Evolutionary conservation across 495 filamentous ascomycete genomes (phyloP).

Genomic region (Hypoxylon intermedium): DNA sequence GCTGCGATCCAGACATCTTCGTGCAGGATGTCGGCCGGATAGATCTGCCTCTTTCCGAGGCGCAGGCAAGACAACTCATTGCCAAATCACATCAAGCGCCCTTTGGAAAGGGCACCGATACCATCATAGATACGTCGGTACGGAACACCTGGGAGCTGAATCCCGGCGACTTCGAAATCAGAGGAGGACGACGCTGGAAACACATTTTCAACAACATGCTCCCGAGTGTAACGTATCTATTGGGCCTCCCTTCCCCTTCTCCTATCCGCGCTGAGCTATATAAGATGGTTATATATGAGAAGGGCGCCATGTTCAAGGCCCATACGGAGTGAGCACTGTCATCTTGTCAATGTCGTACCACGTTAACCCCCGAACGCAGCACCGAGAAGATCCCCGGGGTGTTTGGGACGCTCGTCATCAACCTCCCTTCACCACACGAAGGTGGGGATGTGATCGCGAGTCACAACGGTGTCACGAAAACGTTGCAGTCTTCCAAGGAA

Average conservation of each 20-base stretch:
- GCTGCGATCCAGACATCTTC: conserved; percentile 47
- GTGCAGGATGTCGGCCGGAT: conserved; percentile 50
- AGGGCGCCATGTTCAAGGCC: conserved; percentile 60
- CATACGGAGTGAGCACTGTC: conserved; percentile 53
- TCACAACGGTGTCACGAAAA: conserved; percentile 47
- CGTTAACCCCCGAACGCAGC: conserved; percentile 2
- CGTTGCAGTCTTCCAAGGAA: conserved; percentile 49
- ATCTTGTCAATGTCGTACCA: neutral
- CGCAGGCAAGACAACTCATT: conserved; percentile 51
- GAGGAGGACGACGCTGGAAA: conserved; percentile 45
- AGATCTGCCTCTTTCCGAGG: conserved; percentile 50
- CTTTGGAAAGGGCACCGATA: conserved; percentile 54
- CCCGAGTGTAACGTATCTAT: conserved; percentile 28
- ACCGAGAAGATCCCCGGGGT: conserved; percentile 62
- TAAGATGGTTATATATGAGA: conserved; percentile 64
- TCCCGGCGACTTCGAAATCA: conserved; percentile 51
- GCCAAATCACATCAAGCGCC: conserved; percentile 52
- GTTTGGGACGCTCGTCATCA: conserved; percentile 64
- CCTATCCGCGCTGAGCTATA: conserved; percentile 54
- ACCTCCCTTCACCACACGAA: conserved; percentile 59
- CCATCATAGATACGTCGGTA: conserved; percentile 55
- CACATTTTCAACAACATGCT: conserved; percentile 33
- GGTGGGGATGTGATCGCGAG: conserved; percentile 59
- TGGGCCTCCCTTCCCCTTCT: conserved; percentile 43
- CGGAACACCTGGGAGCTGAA: conserved; percentile 62